Conservation (phyloP, 495 filamentous ascomycete genomes). For the Podospora didyma region DNA sequence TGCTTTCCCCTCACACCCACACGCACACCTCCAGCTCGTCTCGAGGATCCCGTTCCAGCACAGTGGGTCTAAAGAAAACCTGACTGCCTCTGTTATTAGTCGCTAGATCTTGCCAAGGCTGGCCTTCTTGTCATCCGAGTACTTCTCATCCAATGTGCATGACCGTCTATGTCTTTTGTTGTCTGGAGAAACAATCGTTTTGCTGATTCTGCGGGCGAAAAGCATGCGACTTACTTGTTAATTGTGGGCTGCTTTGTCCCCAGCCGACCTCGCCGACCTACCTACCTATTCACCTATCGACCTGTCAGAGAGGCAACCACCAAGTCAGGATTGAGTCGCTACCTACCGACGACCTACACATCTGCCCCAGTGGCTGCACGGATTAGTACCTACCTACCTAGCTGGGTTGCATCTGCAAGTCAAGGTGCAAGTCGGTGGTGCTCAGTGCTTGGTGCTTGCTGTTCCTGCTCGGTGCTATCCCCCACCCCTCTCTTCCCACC, state of each 20-base stretch:
- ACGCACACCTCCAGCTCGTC: conserved; percentile 11
- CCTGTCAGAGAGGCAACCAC: conserved; percentile 2
- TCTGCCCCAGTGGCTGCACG: too few species aligned
- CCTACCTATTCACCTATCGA: too few species aligned
- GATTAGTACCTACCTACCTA: background rate
- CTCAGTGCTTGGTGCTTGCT: conserved; percentile 9
- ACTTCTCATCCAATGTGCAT: too few species aligned
- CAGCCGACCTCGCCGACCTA: conserved; percentile 1
- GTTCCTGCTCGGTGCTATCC: conserved; percentile 22
- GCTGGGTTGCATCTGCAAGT: background rate
- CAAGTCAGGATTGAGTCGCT: conserved; percentile 21
- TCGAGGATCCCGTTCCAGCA: conserved; percentile 12
- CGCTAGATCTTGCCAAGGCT: conserved; percentile 1
- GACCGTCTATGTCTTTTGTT: background rate
- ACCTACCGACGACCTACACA: background rate
- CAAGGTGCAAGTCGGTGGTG: background rate
- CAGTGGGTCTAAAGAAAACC: conserved; percentile 4
- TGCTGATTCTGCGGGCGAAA: background rate
- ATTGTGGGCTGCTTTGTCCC: conserved; percentile 17
- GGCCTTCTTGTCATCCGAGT: too few species aligned
- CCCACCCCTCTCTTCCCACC: conserved; percentile 23
- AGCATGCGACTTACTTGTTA: background rate
- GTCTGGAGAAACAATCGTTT: background rate
- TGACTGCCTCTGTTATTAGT: background rate
- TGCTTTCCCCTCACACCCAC: conserved; percentile 3